Evolutionary conservation across 306 rosid genomes (phyloP).

Genomic region (Malus orientalis): DNA sequence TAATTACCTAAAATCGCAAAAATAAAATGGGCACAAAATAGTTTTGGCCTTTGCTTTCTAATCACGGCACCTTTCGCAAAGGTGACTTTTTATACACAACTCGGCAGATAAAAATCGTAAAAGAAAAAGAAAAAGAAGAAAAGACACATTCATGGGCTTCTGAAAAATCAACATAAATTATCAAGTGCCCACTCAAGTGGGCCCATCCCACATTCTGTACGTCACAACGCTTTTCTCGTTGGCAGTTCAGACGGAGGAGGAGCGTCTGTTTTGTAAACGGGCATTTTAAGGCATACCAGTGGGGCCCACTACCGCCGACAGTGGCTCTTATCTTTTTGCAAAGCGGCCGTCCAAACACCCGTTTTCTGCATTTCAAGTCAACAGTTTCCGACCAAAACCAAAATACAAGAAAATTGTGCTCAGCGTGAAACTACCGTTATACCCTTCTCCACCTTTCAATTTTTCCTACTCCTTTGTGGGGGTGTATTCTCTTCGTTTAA

Average conservation of each 20-base stretch:
- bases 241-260: slow-evolving; percentile 14
- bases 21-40: neutral
- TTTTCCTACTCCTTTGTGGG: no score
- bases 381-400: neutral
- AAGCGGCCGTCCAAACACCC: slow-evolving; percentile 18
- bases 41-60: neutral
- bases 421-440: neutral
- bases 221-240: no score
- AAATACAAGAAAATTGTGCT: neutral
- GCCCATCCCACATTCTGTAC: neutral
- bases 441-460: neutral
- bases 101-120: neutral
- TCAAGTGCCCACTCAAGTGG: neutral
- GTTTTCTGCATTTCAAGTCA: neutral
- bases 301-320: slow-evolving; percentile 33
- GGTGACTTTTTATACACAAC: neutral
- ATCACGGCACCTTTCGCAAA: neutral
- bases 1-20: no score
- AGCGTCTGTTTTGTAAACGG: slow-evolving; percentile 13
- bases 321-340: neutral
- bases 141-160: neutral
- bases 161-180: neutral
- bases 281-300: neutral
- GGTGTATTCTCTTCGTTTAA: neutral
- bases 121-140: neutral